A percentile compares a stretch with the other conserved stretches of the same genome.
These are phyloP conservation scores for Catharanthus roseus DNA, from an alignment of 257 asterid species.

Conservation along the genomic window DNA sequence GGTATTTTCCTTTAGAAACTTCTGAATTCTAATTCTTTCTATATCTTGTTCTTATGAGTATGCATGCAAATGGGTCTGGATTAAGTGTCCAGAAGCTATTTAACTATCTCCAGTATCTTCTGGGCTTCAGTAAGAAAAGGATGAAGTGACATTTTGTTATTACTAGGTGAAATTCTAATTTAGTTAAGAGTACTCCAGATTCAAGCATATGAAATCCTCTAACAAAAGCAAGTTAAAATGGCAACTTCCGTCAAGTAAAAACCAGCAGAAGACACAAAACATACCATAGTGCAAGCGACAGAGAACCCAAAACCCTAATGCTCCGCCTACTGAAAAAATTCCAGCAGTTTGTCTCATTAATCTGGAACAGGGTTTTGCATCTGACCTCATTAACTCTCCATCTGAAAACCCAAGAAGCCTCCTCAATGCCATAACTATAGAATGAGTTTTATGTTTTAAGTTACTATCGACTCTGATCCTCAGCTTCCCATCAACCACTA, in stretches of 20 bases:
- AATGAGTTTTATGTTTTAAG: not conserved
- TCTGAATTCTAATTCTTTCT: not conserved
- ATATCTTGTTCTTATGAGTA: not conserved
- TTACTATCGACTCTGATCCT: not conserved
- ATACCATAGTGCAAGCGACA: constrained; percentile 87
- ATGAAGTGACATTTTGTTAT: not conserved
- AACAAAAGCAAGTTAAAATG: not conserved
- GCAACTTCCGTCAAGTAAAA: not conserved
- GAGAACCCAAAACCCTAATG: constrained; percentile 77
- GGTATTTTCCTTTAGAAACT: not conserved
- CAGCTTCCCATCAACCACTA: not conserved
- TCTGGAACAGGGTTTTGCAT: constrained; percentile 75
- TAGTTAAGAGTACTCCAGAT: not conserved
- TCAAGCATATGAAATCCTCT: not conserved
- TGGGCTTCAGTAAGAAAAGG: not conserved
- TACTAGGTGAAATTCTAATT: not conserved
- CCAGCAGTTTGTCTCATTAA: constrained; percentile 89
- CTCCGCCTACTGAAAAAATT: constrained; percentile 75
- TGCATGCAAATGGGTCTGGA: not conserved
- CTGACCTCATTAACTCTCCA: constrained; percentile 87
- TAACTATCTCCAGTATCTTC: not conserved
- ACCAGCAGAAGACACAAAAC: constrained; percentile 5
- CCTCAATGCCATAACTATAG: constrained; percentile 59
- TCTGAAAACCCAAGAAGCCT: constrained; percentile 75
- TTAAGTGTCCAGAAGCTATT: not conserved